These are phyloP conservation scores for Endotrypanum monterogeii DNA, from an alignment of 208 protist species.

Conservation along the genomic window DNA sequence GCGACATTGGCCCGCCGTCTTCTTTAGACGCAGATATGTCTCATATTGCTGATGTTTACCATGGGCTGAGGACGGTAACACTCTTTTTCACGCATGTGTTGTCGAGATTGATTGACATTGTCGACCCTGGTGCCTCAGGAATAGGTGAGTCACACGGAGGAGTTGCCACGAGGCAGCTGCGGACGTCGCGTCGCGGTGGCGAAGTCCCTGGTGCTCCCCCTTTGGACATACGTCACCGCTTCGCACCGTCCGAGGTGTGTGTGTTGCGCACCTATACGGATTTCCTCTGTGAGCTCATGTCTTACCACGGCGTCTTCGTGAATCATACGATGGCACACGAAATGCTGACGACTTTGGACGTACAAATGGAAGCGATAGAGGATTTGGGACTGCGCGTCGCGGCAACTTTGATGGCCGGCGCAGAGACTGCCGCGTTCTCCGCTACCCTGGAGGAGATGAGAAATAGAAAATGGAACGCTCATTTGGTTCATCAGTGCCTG, in stretches of 20 bases:
- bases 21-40: not conserved
- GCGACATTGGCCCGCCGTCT: not conserved
- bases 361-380: slow-evolving; percentile 35
- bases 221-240: not conserved
- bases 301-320: slow-evolving; percentile 76
- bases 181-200: not conserved
- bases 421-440: too few relatives aligned
- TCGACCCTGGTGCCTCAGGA: not conserved
- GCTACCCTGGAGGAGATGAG: not conserved
- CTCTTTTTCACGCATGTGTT: slow-evolving; percentile 19
- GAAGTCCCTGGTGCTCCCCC: not conserved
- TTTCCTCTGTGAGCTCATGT: slow-evolving; percentile 76
- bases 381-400: slow-evolving; percentile 27
- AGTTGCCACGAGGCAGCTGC: not conserved
- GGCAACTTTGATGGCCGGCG: not conserved
- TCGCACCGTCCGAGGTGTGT: slow-evolving; percentile 35
- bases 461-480: not conserved
- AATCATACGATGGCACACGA: slow-evolving; percentile 32
- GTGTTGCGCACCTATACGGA: slow-evolving; percentile 46
- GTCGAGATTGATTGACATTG: slow-evolving; percentile 12
- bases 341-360: slow-evolving; percentile 44
- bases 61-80: slow-evolving; percentile 10
- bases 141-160: not conserved
- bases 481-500: slow-evolving; percentile 7
- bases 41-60: slow-evolving; percentile 10